phyloP scores from a whole-genome alignment of 2,329 filamentous ascomycete species.

The Dichotomopilus funicola region DNA sequence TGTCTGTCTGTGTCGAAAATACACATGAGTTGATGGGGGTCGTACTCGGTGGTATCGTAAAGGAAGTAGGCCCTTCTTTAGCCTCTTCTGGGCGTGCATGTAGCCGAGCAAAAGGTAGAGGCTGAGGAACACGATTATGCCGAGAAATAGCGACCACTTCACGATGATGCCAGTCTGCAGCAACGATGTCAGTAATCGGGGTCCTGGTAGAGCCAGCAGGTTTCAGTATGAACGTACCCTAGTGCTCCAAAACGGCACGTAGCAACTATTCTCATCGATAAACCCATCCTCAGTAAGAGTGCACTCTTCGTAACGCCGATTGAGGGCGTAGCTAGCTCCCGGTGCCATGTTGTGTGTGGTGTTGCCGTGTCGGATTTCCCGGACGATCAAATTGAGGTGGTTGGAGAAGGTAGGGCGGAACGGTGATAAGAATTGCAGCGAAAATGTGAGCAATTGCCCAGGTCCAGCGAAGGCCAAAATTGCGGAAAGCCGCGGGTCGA shows the following conservation, averaged over 20 bases:
- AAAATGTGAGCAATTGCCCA: neutral
- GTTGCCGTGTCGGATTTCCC: neutral
- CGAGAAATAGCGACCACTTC: constrained; percentile 64
- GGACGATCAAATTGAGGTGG: neutral
- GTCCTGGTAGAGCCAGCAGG: neutral
- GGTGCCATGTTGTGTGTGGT: constrained; percentile 12
- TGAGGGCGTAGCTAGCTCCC: constrained; percentile 6
- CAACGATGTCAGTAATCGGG: neutral
- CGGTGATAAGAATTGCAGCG: neutral
- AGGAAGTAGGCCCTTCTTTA: constrained; percentile 59
- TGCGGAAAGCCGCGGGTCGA: neutral
- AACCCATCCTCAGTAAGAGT: constrained; percentile 20
- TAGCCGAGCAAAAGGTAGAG: constrained; percentile 62
- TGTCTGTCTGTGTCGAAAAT: neutral
- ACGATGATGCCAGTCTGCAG: constrained; percentile 56
- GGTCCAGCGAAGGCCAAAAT: neutral
- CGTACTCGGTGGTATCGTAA: constrained; percentile 64
- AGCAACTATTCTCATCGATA: constrained; percentile 26
- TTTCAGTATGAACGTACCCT: constrained; percentile 25
- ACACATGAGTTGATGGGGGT: neutral
- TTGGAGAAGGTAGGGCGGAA: neutral
- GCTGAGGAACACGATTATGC: constrained; percentile 51
- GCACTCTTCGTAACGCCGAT: constrained; percentile 17
- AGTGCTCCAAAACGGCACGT: constrained; percentile 35
- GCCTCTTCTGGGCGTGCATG: constrained; percentile 60